Conservation (phyloP, 805 yeast species). For the Candida ulmi region DNA sequence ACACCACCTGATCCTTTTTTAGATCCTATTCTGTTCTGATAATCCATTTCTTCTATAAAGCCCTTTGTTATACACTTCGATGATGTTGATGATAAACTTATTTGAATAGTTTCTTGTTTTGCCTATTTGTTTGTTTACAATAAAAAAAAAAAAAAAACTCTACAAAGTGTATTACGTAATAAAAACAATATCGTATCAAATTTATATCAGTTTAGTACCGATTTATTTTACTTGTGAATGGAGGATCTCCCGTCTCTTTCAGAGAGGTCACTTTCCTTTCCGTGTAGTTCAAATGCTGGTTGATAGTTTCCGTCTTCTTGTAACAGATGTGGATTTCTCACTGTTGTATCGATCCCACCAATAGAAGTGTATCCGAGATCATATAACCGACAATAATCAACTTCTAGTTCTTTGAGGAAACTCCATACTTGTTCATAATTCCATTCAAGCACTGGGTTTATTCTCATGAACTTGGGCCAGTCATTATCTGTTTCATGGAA, state of each 20-base stretch:
- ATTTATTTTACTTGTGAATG: neutral
- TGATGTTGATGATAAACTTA: too few species aligned
- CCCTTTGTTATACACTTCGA: too few species aligned
- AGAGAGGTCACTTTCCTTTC: constrained; percentile 52
- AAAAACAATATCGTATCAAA: too few species aligned
- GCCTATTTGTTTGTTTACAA: too few species aligned
- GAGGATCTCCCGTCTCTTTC: constrained; percentile 42
- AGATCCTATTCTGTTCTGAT: constrained; percentile 83
- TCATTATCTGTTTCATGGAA: constrained; percentile 79
- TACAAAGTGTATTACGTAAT: too few species aligned
- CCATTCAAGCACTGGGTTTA: constrained; percentile 92
- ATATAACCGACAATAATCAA: constrained; percentile 71
- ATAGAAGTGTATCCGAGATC: constrained; percentile 84
- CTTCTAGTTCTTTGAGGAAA: constrained; percentile 53
- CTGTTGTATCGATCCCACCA: constrained; percentile 72
- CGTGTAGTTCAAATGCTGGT: constrained; percentile 56
- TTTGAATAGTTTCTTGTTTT: neutral
- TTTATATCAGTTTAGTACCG: neutral
- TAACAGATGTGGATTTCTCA: constrained; percentile 59
- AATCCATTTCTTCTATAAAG: constrained; percentile 53
- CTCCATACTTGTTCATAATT: constrained; percentile 80
- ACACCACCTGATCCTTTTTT: constrained; percentile 85
- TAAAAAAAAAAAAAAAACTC: neutral
- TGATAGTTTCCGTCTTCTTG: constrained; percentile 25
- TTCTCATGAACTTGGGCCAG: constrained; percentile 84